phyloP scores from a whole-genome alignment of 306 rosid genomes.

The Trifolium dubium region DNA sequence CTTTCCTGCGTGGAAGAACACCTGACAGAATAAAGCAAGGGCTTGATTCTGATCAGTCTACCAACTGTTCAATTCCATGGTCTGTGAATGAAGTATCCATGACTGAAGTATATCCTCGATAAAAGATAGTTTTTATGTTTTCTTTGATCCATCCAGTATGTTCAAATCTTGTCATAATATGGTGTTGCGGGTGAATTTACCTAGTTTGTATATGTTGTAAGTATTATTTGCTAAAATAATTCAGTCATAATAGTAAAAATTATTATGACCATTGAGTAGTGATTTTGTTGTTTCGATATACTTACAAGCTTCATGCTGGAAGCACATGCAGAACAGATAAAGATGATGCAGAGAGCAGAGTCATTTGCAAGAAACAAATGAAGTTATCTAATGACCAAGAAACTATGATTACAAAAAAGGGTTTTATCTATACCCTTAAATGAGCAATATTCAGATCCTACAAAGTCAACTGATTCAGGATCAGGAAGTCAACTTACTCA shows the following conservation, averaged over 20 bases:
- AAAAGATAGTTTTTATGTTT: not conserved
- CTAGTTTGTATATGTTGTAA: not conserved
- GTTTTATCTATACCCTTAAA: not conserved
- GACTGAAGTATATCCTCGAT: constrained; percentile 47
- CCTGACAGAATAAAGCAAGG: constrained; percentile 26
- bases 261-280: no score
- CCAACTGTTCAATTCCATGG: constrained; percentile 38
- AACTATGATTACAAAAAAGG: not conserved
- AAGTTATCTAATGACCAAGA: no score
- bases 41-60: constrained; percentile 36
- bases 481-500: not conserved
- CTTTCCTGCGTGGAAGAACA: constrained; percentile 44
- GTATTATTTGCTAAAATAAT: no score
- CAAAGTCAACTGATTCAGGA: constrained; percentile 29
- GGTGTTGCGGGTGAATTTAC: not conserved
- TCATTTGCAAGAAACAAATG: no score
- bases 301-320: no score
- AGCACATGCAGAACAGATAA: no score
- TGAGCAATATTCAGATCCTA: constrained; percentile 9
- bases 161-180: constrained; percentile 5
- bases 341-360: no score
- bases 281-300: no score
- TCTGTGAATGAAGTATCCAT: constrained; percentile 41
- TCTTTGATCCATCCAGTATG: constrained; percentile 14
- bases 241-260: no score